Conservation (phyloP, 495 filamentous ascomycete species). For the Penicillium tannophilum region DNA sequence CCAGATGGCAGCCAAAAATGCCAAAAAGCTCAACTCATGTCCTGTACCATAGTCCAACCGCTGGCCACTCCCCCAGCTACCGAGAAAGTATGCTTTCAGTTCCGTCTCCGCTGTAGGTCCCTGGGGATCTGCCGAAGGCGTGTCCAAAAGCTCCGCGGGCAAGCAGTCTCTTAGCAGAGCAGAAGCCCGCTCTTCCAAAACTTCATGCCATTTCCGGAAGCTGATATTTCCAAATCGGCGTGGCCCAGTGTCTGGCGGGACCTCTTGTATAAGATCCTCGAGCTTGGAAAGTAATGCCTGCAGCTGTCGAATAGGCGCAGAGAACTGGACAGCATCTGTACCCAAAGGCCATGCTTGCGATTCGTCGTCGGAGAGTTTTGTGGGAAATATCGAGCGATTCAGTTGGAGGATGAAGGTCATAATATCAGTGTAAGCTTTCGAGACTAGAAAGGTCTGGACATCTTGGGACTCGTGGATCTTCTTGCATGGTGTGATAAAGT, state of each 20-base stretch:
- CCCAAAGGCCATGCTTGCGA: conserved; percentile 57
- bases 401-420: conserved; percentile 86
- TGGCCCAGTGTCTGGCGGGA: conserved; percentile 81
- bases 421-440: conserved; percentile 82
- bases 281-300: conserved; percentile 62
- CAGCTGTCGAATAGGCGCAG: conserved; percentile 64
- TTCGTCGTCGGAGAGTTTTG: conserved; percentile 39
- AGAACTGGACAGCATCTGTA: conserved; percentile 50
- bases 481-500: conserved; percentile 55
- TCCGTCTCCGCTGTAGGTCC: conserved; percentile 59
- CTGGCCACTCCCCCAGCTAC: conserved; percentile 85
- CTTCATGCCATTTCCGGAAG: conserved; percentile 79
- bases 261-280: conserved; percentile 69
- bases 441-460: conserved; percentile 73
- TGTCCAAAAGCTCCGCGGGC: conserved; percentile 52
- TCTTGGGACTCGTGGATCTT: conserved; percentile 80
- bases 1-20: conserved; percentile 89
- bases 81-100: conserved; percentile 77
- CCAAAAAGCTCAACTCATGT: conserved; percentile 91
- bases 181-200: conserved; percentile 60
- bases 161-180: conserved; percentile 64
- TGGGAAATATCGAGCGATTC: conserved; percentile 83
- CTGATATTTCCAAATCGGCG: conserved; percentile 89
- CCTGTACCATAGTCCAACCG: conserved; percentile 95
- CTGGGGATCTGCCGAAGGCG: conserved; percentile 21